Evolutionary conservation across 768 basidiomycete genomes (phyloP), one percentile per base, ranked within the genome.

Genomic region (Termitomyces sp.): DNA sequence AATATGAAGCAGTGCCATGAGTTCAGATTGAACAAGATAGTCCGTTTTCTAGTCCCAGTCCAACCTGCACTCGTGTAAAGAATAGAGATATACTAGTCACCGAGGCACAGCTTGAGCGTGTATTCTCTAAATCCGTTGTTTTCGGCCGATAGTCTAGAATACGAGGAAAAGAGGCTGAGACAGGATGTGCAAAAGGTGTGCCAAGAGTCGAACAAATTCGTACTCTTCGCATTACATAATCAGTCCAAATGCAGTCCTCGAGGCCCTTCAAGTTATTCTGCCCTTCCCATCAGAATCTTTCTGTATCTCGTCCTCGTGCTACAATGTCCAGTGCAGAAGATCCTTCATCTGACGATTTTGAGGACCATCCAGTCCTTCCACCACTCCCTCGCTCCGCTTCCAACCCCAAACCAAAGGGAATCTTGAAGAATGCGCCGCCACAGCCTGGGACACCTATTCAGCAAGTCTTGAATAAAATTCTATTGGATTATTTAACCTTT

Each of bases 401-500:
- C 6, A 77, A 83, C 22, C 81, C 84, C 0, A 90, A 89, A 73
- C 92, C 89, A 44, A 94, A 92, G 73, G 92, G 92, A 36, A 94
- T 94, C 66, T 74, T 94, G 67, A 94, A 94, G 88, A 93, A 93
- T 71, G 84, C 86, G 3, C 81, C 83, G 18, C 81, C 76, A 45
- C 68, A 68, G 18, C 76, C 79, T 47, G 72, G 72, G 18, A 63
- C 69, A 13, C 75, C 69, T 45, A 70, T 74, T 60, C 84, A 89
- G 87, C 88, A 57, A 52, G 63, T 55, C 27, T 31, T 18, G 13
- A 33, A 33, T 56, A 30, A 37, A 12, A 39, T 54, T 5, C 31
- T 31, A 34, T 9, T 50, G 42, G 44, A 59, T 36, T 53, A 42
- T 55, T 55, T 37, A 59, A 30, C 58, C 57, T 31, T 60, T 51